Evolutionary conservation across 1,284 basidiomycete species (phyloP), one percentile per base, ranked within the genome.

Genomic region (Fereydounia khargensis): DNA sequence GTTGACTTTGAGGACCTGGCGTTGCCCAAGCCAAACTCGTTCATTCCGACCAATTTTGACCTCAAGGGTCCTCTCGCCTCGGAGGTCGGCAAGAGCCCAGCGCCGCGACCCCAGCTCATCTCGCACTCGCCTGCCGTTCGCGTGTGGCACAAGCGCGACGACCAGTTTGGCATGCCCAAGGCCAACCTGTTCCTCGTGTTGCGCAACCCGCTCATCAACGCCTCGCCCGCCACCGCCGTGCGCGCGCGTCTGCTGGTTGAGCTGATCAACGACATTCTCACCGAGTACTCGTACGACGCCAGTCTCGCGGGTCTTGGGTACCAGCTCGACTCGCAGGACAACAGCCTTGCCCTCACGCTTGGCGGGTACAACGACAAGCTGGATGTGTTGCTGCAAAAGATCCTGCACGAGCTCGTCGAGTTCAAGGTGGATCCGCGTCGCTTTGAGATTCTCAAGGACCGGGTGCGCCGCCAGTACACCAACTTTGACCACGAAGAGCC

Each of bases 331-430:
- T 80, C 82, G 22, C 82, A 85, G 56, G 80, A 81, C 6, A 84
- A 86, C 22, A 87, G 88, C 2, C 76, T 97, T 30, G 82, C 81
- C 36, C 76, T 96, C 23, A 80, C 81, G 8, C 79, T 91, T 36
- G 82, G 82, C 39, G 95, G 95, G 2, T 98, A 96, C 79, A 95
- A 94, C 73, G 92, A 98, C 79, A 97, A 96, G 78, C 80, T 98
- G 28, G 79, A 84, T 6, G 83, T 88, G 0, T 82, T 98, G 24
- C 82, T 86, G 7, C 80, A 86, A 65, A 82, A 86, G 54, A 84
- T 98, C 44, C 76, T 96, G 33, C 82, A 86, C 55, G 85, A 84
- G 66, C 80, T 88, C 46, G 86, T 83, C 73, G 79, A 79, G 23
- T 80, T 94, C 44, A 78, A 83, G 64, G 81, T 95, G 24, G 82